Percentiles rank a stretch among this genome's conserved stretches.
Evolutionary conservation across 805 yeast species (phyloP).

Genomic region (Wickerhamiella sorbophila): DNA sequence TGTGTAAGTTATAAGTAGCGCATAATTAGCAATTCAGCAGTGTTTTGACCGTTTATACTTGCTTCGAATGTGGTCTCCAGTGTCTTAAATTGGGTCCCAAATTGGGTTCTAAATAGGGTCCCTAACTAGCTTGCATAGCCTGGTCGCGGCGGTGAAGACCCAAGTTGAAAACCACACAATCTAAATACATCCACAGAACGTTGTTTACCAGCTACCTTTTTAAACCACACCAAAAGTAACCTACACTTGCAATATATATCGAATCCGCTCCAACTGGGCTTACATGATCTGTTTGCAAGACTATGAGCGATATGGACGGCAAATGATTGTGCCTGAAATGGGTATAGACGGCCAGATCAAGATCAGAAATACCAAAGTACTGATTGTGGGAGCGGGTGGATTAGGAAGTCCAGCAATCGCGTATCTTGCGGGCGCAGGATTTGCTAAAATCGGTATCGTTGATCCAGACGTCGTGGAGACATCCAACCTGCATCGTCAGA

Average conservation of each 20-base stretch:
- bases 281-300: no score
- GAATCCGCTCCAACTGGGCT: no score
- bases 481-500: conserved; percentile 83
- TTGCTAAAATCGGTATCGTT: conserved; percentile 66
- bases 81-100: no score
- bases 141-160: no score
- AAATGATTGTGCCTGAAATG: conserved; percentile 79
- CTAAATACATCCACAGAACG: no score
- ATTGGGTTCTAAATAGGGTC: no score
- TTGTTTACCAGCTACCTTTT: no score
- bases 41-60: not conserved
- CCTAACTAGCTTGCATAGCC: no score
- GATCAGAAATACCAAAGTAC: conserved; percentile 42
- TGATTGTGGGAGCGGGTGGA: conserved; percentile 95
- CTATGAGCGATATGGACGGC: conserved; percentile 78
- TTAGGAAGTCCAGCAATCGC: conserved; percentile 83
- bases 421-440: conserved; percentile 77
- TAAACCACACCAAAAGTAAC: no score
- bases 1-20: conserved; percentile 29
- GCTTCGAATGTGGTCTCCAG: no score
- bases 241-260: no score
- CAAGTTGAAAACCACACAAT: no score
- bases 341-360: conserved; percentile 42
- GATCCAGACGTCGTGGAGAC: conserved; percentile 76
- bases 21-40: conserved; percentile 10